phyloP scores from a whole-genome alignment of 805 yeast species.

The Schizosaccharomyces octosporus region DNA sequence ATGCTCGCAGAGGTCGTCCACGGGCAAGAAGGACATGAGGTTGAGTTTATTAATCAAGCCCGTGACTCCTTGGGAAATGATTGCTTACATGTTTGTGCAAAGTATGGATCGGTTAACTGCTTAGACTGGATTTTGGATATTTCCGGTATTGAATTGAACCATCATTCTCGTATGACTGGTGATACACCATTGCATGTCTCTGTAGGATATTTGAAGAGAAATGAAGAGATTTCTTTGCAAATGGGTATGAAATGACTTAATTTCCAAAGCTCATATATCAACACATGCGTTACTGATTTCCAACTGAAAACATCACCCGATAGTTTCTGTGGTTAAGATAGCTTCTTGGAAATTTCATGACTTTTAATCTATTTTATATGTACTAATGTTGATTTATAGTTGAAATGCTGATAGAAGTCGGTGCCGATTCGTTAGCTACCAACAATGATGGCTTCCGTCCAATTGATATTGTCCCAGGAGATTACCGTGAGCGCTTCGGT shows the following conservation, averaged over 20 bases:
- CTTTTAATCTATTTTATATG: neutral
- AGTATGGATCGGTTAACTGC: neutral
- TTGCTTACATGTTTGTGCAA: neutral
- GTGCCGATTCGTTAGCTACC: neutral
- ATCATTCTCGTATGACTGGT: neutral
- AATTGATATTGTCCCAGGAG: conserved; percentile 1
- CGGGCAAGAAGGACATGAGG: neutral
- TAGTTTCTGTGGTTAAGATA: neutral
- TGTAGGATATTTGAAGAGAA: neutral
- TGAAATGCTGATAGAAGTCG: neutral
- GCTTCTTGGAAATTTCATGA: neutral
- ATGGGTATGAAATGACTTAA: neutral
- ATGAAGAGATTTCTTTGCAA: neutral
- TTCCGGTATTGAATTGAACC: neutral
- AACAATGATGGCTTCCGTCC: conserved; percentile 1
- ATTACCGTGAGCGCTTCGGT: neutral
- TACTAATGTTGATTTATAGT: neutral
- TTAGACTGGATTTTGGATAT: neutral
- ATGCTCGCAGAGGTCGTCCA: neutral
- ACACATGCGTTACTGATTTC: no score
- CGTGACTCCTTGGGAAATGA: conserved; percentile 2
- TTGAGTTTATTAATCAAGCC: neutral
- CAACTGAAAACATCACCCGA: neutral
- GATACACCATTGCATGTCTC: conserved; percentile 2
- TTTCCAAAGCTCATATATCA: neutral